Evolutionary conservation across 2,329 filamentous ascomycete genomes (phyloP), one percentile per base, ranked within the genome.

Genomic region (Cytospora leucostoma): DNA sequence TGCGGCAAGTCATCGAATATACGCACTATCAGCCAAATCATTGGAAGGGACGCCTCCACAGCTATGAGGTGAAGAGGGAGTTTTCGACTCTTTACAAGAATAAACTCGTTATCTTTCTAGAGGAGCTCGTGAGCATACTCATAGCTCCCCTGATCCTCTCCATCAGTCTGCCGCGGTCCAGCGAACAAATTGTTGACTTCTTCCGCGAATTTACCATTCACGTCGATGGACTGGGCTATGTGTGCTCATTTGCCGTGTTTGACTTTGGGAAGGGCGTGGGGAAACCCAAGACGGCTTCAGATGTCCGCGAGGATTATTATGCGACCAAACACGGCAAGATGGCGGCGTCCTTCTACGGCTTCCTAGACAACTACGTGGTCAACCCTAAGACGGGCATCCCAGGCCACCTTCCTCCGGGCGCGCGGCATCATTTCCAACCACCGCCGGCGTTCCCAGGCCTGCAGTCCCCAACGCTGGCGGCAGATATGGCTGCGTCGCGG

Each of bases 171-270:
- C 92, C 93, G 0, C 90, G 88, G 69, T 96, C 91, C 74, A 94
- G 91, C 73, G 94, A 98, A 69, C 91, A 93, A 64, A 89, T 99
- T 67, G 89, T 98, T 64, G 95, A 99, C 76, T 99, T 99, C 76
- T 98, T 99, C 80, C 88, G 95, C 47, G 95, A 99, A 73, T 97
- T 98, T 70, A 98, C 95, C 0, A 88, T 99, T 27, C 93, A 99
- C 70, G 94, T 99, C 17, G 95, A 99, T 72, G 95, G 95, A 0
- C 84, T 99, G 40, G 95, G 95, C 27, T 94, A 97, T 68, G 92
- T 98, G 12, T 99, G 95, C 76, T 97, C 94, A 1, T 98, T 97
- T 77, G 95, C 95, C 3, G 92, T 97, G 40, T 99, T 99, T 71
- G 92, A 97, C 67, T 98, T 98, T 78, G 93, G 96, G 75, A 94